A percentile compares a stretch with the other conserved stretches of the same genome.
Evolutionary conservation across 2,329 filamentous ascomycete genomes (phyloP).

Genomic region (Fusarium pseudocircinatum): DNA sequence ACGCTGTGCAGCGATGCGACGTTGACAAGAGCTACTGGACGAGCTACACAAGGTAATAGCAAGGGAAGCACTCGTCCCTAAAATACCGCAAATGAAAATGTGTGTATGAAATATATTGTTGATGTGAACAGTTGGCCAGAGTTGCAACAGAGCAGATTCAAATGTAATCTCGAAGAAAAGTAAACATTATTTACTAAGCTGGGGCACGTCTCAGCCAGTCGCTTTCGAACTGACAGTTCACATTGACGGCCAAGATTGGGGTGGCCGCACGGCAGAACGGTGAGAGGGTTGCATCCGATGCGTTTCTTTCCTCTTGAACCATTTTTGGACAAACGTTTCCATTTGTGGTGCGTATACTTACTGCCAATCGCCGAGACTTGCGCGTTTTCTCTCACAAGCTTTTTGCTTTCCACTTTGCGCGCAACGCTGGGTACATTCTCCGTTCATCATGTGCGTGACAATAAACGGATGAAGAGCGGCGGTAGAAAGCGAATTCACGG

Average conservation of each 20-base stretch:
- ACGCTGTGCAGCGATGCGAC: constrained; percentile 29
- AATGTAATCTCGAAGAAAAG: neutral
- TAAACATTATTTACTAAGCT: constrained; percentile 2
- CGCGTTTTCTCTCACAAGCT: neutral
- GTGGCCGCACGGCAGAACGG: constrained; percentile 26
- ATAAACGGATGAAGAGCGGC: constrained; percentile 12
- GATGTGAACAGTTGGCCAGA: neutral
- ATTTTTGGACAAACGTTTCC: constrained; percentile 6
- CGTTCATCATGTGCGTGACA: constrained; percentile 6
- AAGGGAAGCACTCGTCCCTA: neutral
- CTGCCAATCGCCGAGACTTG: constrained; percentile 2
- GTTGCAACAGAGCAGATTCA: neutral
- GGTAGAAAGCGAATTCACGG: neutral
- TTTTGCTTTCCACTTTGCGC: neutral
- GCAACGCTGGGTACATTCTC: neutral
- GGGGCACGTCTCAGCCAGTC: constrained; percentile 27
- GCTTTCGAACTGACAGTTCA: constrained; percentile 3
- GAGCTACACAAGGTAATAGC: neutral
- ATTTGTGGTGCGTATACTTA: constrained; percentile 2
- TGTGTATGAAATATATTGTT: neutral
- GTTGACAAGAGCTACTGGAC: constrained; percentile 3
- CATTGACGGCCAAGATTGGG: constrained; percentile 8
- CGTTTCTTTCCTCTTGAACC: constrained; percentile 9
- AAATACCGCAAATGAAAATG: neutral
- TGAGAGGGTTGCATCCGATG: constrained; percentile 29